Evolutionary conservation across 2,329 filamentous ascomycete genomes (phyloP).

Genomic region (Paracoccidioides brasiliensis): DNA sequence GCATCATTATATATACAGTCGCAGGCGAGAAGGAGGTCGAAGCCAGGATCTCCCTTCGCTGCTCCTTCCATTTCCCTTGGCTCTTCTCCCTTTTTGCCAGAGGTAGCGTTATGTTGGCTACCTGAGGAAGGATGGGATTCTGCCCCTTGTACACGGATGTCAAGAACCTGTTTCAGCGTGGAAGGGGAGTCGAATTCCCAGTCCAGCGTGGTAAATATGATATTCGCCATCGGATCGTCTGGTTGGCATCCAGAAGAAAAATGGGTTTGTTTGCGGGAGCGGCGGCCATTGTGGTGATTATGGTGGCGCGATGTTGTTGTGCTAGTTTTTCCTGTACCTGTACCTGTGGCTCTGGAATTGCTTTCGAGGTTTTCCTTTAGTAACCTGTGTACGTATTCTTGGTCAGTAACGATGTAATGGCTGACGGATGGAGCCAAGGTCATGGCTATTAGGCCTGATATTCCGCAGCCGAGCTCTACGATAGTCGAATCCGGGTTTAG

Average conservation of each 20-base stretch:
- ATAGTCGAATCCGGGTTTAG: conserved; percentile 46
- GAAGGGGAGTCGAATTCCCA: conserved; percentile 56
- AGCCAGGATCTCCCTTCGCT: conserved; percentile 28
- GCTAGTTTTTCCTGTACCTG: background rate
- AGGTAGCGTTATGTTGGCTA: background rate
- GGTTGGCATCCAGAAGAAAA: conserved; percentile 4
- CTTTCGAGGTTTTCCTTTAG: conserved; percentile 60
- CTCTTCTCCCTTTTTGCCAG: background rate
- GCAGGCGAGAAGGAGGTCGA: conserved; percentile 68
- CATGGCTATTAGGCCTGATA: conserved; percentile 66
- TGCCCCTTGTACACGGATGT: conserved; percentile 5
- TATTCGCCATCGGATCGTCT: conserved; percentile 20
- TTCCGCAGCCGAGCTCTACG: conserved; percentile 79
- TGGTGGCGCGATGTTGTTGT: background rate
- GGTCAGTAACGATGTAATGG: conserved; percentile 72
- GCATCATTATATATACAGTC: conserved; percentile 95
- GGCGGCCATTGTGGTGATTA: background rate
- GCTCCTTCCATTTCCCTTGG: background rate
- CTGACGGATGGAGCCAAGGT: conserved; percentile 48
- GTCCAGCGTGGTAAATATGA: conserved; percentile 55
- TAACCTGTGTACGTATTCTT: conserved; percentile 66
- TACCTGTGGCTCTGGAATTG: conserved; percentile 14
- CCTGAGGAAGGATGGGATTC: background rate
- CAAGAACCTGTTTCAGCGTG: conserved; percentile 36
- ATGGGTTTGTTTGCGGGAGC: background rate